These are phyloP conservation scores for Glaciozyma martinii DNA, from an alignment of 768 basidiomycete genomes.

Conservation along the genomic window DNA sequence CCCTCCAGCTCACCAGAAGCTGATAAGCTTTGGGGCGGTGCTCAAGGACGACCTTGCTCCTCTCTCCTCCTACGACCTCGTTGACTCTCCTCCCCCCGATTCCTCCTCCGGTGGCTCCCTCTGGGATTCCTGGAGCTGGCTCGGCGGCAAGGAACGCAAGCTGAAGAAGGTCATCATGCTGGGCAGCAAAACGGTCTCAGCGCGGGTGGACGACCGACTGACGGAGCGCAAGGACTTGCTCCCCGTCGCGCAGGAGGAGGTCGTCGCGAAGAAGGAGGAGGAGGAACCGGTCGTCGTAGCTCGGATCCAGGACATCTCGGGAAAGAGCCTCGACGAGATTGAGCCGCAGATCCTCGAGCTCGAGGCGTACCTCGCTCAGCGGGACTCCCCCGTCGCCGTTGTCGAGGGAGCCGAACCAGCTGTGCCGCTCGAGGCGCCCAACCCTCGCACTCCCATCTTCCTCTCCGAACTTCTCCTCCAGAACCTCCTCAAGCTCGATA, in stretches of 20 bases:
- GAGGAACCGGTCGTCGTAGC: background rate
- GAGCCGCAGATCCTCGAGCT: constrained; percentile 21
- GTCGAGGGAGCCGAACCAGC: constrained; percentile 17
- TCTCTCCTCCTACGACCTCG: constrained; percentile 24
- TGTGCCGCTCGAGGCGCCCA: background rate
- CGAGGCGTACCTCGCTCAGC: constrained; percentile 23
- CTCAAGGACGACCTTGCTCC: constrained; percentile 72
- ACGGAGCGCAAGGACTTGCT: constrained; percentile 18
- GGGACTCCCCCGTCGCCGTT: constrained; percentile 30
- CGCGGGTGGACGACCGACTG: constrained; percentile 25
- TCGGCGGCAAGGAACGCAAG: constrained; percentile 1
- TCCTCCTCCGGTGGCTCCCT: background rate
- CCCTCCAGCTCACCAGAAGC: constrained; percentile 54
- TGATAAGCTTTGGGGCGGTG: constrained; percentile 82
- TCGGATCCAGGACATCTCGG: constrained; percentile 21
- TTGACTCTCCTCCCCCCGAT: background rate
- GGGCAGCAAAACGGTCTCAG: constrained; percentile 20
- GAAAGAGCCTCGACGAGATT: constrained; percentile 10
- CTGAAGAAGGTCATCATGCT: constrained; percentile 30
- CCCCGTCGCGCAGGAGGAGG: constrained; percentile 6
- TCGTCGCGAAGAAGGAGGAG: background rate
- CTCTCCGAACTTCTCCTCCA: constrained; percentile 55
- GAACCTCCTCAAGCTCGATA: constrained; percentile 76
- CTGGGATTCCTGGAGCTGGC: constrained; percentile 23
- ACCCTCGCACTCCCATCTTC: background rate